Evolutionary conservation across 257 asterid genomes (phyloP).

Genomic region (Solanum neorickii): DNA sequence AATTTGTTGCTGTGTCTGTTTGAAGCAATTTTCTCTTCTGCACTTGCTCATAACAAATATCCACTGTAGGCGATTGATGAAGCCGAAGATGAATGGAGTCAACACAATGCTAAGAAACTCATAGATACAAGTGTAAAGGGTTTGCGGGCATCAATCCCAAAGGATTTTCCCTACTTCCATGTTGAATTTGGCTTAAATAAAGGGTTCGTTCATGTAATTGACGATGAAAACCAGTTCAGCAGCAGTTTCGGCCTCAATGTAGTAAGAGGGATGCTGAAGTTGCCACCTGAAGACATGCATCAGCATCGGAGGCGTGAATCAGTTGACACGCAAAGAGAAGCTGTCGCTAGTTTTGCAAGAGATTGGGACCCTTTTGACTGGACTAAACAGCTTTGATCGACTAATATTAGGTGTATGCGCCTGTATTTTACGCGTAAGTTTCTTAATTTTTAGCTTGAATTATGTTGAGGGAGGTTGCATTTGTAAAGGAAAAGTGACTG

Average conservation of each 20-base stretch:
- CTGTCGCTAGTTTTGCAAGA: conserved; percentile 46
- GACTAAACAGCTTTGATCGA: conserved; percentile 56
- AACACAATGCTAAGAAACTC: conserved; percentile 90
- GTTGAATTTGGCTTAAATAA: conserved; percentile 75
- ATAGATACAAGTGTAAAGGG: conserved; percentile 89
- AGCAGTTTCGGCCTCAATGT: conserved; percentile 81
- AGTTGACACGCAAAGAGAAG: conserved; percentile 50
- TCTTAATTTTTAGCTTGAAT: background rate
- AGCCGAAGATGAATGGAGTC: conserved; percentile 98
- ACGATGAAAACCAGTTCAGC: conserved; percentile 58
- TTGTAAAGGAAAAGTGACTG: background rate
- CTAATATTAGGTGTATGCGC: background rate
- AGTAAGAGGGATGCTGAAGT: conserved; percentile 61
- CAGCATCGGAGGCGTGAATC: conserved; percentile 62
- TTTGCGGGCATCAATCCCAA: conserved; percentile 74
- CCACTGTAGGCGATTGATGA: conserved; percentile 78
- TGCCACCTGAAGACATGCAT: conserved; percentile 93
- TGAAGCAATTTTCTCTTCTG: background rate
- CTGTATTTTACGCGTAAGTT: background rate
- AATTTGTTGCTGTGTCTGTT: background rate
- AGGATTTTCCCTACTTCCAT: conserved; percentile 89
- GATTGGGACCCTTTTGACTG: conserved; percentile 86
- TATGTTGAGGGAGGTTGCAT: background rate
- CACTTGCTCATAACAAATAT: background rate
- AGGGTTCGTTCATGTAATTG: conserved; percentile 96